Conservation (phyloP, 2,329 filamentous ascomycete species). For the Aspergillus novofumigatus region DNA sequence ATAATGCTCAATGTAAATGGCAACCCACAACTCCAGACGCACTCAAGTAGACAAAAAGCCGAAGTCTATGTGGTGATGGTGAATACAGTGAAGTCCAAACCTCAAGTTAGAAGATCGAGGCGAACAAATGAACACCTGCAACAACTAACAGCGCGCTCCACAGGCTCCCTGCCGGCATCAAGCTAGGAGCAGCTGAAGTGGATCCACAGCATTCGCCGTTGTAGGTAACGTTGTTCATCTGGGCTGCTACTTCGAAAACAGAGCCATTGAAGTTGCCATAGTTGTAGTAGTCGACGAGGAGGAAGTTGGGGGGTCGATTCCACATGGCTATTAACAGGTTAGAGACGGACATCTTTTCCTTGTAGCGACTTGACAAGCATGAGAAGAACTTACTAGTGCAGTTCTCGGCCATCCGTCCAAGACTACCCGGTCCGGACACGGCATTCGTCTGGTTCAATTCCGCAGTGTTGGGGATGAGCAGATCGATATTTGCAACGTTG, state of each 20-base stretch:
- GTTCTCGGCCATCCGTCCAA: conserved; percentile 60
- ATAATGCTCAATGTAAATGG: neutral
- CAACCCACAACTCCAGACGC: neutral
- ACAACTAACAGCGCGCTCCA: conserved; percentile 19
- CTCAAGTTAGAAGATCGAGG: conserved; percentile 21
- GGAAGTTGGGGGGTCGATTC: conserved; percentile 68
- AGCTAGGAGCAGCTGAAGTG: conserved; percentile 22
- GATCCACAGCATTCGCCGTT: conserved; percentile 39
- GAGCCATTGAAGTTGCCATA: conserved; percentile 63
- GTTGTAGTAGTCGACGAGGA: conserved; percentile 86
- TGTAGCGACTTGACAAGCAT: neutral
- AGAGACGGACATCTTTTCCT: conserved; percentile 4
- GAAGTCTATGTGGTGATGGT: neutral
- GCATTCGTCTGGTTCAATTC: conserved; percentile 70
- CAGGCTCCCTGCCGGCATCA: conserved; percentile 16
- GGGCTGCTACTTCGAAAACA: conserved; percentile 70
- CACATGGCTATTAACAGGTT: conserved; percentile 45
- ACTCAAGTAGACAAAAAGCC: neutral
- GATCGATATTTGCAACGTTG: conserved; percentile 56
- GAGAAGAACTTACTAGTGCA: conserved; percentile 49
- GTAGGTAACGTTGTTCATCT: conserved; percentile 70
- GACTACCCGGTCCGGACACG: conserved; percentile 59
- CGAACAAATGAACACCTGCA: conserved; percentile 20
- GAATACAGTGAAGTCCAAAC: conserved; percentile 6
- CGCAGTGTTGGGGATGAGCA: conserved; percentile 69